phyloP scores from a whole-genome alignment of 2,329 filamentous ascomycete species.

The Scleromitrula shiraiana region DNA sequence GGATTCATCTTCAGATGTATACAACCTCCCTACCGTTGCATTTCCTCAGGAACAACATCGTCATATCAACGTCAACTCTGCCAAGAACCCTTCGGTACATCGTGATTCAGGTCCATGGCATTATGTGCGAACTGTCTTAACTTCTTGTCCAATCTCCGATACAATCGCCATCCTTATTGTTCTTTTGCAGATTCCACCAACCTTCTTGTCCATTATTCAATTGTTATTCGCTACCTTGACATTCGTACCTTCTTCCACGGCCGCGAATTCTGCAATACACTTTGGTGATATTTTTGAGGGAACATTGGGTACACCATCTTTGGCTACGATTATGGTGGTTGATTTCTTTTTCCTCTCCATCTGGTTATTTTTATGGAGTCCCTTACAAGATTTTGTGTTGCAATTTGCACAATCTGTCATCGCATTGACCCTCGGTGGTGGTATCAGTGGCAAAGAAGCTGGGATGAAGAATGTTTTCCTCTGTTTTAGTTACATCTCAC shows the following conservation, averaged over 20 bases:
- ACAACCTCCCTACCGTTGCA: constrained; percentile 32
- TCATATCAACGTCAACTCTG: constrained; percentile 62
- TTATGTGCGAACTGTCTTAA: constrained; percentile 77
- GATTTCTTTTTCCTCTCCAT: constrained; percentile 75
- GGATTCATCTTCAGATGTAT: constrained; percentile 46
- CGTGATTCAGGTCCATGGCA: constrained; percentile 66
- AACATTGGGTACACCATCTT: constrained; percentile 74
- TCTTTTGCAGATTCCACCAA: constrained; percentile 82
- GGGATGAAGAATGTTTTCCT: constrained; percentile 65
- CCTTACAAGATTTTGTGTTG: constrained; percentile 78
- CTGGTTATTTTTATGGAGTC: constrained; percentile 83
- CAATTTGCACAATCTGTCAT: constrained; percentile 92
- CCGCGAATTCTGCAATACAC: constrained; percentile 61
- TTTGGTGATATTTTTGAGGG: constrained; percentile 89
- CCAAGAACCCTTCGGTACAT: constrained; percentile 60
- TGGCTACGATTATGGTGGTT: constrained; percentile 76
- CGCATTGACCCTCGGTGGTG: constrained; percentile 80
- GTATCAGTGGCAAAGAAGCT: constrained; percentile 59
- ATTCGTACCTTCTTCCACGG: constrained; percentile 77
- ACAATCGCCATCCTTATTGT: constrained; percentile 96
- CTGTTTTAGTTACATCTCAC: constrained; percentile 58
- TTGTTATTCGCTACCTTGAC: constrained; percentile 88
- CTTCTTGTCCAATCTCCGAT: constrained; percentile 84
- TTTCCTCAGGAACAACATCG: constrained; percentile 45
- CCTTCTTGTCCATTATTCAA: constrained; percentile 82